Conservation (phyloP, 176 grass and related monocot genomes). For the Oryza punctata region DNA sequence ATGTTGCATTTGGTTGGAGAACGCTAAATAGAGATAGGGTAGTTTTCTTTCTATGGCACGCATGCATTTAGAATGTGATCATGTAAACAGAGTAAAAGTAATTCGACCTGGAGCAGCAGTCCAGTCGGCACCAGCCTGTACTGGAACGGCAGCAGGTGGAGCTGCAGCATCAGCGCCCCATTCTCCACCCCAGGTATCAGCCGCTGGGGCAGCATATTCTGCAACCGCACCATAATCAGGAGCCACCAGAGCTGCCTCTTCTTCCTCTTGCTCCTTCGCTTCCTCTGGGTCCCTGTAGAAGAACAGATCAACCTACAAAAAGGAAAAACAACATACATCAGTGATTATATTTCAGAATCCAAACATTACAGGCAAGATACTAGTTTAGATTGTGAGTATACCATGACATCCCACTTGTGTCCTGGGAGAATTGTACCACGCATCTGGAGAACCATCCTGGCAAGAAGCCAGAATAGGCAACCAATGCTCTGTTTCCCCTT, state of each 20-base stretch:
- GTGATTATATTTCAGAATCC: slow-evolving; percentile 7
- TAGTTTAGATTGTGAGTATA: slow-evolving; percentile 24
- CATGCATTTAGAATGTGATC: neutral
- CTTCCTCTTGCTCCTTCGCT: slow-evolving; percentile 85
- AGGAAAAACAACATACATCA: neutral
- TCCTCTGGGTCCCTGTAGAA: slow-evolving; percentile 96
- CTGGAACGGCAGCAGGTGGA: slow-evolving; percentile 36
- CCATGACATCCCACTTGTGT: slow-evolving; percentile 90
- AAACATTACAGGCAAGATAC: neutral
- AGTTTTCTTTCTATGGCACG: neutral
- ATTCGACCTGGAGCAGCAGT: slow-evolving; percentile 55
- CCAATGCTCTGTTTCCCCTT: slow-evolving; percentile 95
- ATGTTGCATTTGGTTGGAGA: neutral
- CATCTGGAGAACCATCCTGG: slow-evolving; percentile 92
- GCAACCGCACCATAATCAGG: slow-evolving; percentile 51
- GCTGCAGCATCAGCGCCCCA: slow-evolving; percentile 50
- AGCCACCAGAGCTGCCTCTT: slow-evolving; percentile 46
- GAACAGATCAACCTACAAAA: slow-evolving; percentile 84
- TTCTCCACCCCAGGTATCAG: slow-evolving; percentile 52
- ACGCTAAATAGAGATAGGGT: neutral
- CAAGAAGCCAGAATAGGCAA: slow-evolving; percentile 83
- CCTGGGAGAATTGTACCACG: slow-evolving; percentile 88
- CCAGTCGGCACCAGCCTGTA: slow-evolving; percentile 43
- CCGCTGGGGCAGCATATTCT: slow-evolving; percentile 38
- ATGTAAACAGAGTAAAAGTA: neutral